Evolutionary conservation across 31 red algal genomes (phyloP).

Genomic region (Odonthalia washingtoniensis): DNA sequence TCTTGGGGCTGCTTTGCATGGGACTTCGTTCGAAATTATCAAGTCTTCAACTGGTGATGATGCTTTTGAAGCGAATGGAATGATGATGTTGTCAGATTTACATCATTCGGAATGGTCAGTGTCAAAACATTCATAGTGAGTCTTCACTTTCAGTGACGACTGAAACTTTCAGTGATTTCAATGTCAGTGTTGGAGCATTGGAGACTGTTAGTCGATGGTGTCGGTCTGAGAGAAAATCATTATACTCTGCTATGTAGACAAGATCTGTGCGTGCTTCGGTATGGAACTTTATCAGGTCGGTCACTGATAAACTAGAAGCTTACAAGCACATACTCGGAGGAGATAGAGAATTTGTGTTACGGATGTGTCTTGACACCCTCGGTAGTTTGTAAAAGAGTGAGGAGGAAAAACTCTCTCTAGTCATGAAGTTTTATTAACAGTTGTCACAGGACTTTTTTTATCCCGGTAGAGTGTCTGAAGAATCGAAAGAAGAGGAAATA

Average conservation of each 20-base stretch:
- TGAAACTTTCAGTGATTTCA: no score
- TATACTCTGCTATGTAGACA: no score
- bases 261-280: no score
- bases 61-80: not conserved
- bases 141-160: no score
- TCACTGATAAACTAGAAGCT: not conserved
- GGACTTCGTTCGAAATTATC: constrained; percentile 23
- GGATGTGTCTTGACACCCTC: not conserved
- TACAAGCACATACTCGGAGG: not conserved
- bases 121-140: not conserved
- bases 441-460: not conserved
- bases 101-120: constrained; percentile 48
- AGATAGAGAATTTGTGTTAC: not conserved
- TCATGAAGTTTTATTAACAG: not conserved
- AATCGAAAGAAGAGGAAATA: not conserved
- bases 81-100: constrained; percentile 23
- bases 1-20: constrained; percentile 12
- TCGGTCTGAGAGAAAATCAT: no score
- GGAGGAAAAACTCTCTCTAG: not conserved
- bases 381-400: not conserved
- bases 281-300: not conserved
- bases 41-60: constrained; percentile 3
- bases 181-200: not conserved
- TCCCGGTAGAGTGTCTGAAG: not conserved
- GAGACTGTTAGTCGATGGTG: not conserved